phyloP scores from a whole-genome alignment of 2,329 filamentous ascomycete species.

The Fusarium scirpi region DNA sequence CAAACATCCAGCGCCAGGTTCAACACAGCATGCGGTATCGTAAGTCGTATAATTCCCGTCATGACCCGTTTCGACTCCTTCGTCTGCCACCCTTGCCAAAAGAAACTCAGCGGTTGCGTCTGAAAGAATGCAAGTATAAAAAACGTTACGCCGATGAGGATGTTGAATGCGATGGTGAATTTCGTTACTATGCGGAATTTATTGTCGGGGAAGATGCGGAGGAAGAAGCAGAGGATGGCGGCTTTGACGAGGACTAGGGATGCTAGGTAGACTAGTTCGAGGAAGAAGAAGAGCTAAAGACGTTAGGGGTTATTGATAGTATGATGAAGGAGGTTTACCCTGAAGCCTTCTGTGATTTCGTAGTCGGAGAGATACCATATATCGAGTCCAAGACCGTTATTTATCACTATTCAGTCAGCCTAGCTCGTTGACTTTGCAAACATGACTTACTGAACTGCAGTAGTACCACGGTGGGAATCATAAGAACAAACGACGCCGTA shows the following conservation, averaged over 20 bases:
- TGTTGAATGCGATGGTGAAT: background rate
- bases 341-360: conserved; percentile 3
- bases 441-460: conserved; percentile 6
- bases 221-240: conserved; percentile 20
- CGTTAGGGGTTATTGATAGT: too few relatives aligned
- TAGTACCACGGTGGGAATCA: background rate
- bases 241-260: conserved; percentile 1
- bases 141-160: background rate
- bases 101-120: background rate
- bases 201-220: conserved; percentile 14
- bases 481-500: background rate
- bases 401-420: conserved; percentile 2
- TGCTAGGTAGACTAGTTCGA: background rate
- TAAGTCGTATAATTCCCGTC: background rate
- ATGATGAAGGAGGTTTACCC: background rate
- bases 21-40: conserved; percentile 3
- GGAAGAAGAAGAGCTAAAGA: background rate
- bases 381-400: conserved; percentile 14
- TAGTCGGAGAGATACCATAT: conserved; percentile 18
- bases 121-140: conserved; percentile 6
- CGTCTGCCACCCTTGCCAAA: conserved; percentile 25
- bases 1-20: conserved; percentile 21
- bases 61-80: background rate
- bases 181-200: conserved; percentile 18
- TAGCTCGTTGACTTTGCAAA: rapidly evolving